Percentiles rank a stretch among this genome's conserved stretches.
These are phyloP conservation scores for Paspalum vaginatum DNA, from an alignment of 176 grass and related monocot species.

Conservation along the genomic window DNA sequence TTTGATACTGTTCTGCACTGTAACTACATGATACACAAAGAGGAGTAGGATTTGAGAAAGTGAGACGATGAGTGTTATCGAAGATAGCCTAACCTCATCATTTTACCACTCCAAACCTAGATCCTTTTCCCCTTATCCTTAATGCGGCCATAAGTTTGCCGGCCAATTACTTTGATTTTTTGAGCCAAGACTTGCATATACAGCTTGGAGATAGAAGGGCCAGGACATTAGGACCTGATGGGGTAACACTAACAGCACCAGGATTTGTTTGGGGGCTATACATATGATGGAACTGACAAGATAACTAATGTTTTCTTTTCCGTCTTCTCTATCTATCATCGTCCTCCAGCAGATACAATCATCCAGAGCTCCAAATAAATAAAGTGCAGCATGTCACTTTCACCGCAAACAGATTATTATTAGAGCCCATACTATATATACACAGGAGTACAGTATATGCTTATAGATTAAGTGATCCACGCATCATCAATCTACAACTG, in stretches of 20 bases:
- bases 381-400: constrained; percentile 23
- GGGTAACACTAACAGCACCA: neutral
- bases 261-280: neutral
- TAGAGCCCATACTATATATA: neutral
- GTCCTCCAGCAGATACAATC: too few species aligned
- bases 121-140: too few species aligned
- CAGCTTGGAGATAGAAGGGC: neutral
- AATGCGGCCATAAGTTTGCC: too few species aligned
- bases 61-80: too few species aligned
- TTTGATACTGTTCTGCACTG: too few species aligned
- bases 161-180: neutral
- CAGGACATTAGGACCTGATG: neutral
- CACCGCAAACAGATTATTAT: neutral
- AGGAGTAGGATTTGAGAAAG: too few species aligned
- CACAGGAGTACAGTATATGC: neutral
- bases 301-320: neutral
- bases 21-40: too few species aligned
- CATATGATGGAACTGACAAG: neutral
- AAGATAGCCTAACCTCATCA: too few species aligned
- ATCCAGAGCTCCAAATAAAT: neutral
- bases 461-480: constrained; percentile 29
- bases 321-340: neutral
- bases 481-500: neutral
- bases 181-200: neutral
- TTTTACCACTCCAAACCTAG: neutral